These are phyloP conservation scores for Rhizoclosmatium sp. DNA, from an alignment of 192 early-diverging fungal species.

Conservation along the genomic window DNA sequence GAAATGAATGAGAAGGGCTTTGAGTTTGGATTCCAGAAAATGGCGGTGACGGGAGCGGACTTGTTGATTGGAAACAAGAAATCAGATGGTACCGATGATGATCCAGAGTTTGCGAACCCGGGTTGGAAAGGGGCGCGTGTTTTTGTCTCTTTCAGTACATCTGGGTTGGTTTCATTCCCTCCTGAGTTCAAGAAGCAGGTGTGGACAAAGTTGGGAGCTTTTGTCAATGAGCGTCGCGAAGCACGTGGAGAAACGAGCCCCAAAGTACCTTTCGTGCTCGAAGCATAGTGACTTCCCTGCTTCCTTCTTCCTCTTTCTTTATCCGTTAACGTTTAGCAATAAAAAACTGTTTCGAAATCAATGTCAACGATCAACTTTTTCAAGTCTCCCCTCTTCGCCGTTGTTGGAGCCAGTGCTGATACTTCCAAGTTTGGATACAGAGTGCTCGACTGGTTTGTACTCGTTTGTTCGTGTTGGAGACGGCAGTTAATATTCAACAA, in stretches of 20 bases:
- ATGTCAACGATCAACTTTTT: conserved; percentile 13
- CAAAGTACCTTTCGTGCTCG: conserved; percentile 20
- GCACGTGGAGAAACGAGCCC: conserved; percentile 33
- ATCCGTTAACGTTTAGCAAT: too few relatives aligned
- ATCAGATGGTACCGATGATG: neutral
- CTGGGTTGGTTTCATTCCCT: conserved; percentile 32
- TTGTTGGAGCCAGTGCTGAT: conserved; percentile 81
- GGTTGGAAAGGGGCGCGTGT: conserved; percentile 33
- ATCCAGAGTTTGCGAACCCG: neutral
- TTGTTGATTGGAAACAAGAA: conserved; percentile 7
- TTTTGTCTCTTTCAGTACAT: conserved; percentile 37
- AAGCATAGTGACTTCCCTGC: neutral
- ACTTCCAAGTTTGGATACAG: conserved; percentile 84
- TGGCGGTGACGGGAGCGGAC: neutral
- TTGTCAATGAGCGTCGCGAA: conserved; percentile 27
- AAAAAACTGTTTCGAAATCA: neutral
- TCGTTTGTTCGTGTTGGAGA: neutral
- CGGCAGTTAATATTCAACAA: neutral
- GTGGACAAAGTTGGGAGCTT: conserved; percentile 25
- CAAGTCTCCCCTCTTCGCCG: conserved; percentile 46
- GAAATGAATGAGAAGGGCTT: conserved; percentile 31
- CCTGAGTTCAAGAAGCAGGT: conserved; percentile 17
- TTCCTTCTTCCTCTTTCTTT: too few relatives aligned
- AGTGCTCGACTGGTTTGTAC: conserved; percentile 77
- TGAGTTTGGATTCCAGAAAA: conserved; percentile 38